Percentiles rank a stretch among this genome's conserved stretches.
phyloP scores from a whole-genome alignment of 2,329 filamentous ascomycete genomes.

The Gliomastix tumulicola region DNA sequence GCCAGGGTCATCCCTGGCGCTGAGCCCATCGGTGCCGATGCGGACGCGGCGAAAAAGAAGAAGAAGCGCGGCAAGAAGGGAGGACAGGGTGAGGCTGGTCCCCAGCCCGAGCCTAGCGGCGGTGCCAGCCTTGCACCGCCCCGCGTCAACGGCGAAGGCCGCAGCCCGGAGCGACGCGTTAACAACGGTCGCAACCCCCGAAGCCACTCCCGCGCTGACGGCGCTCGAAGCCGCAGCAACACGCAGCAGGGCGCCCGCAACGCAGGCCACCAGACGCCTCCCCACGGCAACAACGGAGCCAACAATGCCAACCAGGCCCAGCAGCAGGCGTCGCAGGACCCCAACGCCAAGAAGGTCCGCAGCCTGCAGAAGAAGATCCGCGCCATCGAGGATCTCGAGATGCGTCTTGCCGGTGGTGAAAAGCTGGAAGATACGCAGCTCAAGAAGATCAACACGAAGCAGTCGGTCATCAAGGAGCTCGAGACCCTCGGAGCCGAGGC shows the following conservation, averaged over 20 bases:
- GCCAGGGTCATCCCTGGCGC: constrained; percentile 60
- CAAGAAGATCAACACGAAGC: constrained; percentile 94
- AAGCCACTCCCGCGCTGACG: constrained; percentile 48
- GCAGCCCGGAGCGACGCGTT: constrained; percentile 61
- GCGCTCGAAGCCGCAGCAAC: constrained; percentile 42
- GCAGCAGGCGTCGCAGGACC: constrained; percentile 40
- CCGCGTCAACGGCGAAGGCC: constrained; percentile 41
- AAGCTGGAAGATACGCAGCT: constrained; percentile 98
- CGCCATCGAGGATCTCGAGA: constrained; percentile 96
- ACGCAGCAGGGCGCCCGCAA: constrained; percentile 30
- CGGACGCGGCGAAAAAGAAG: constrained; percentile 86
- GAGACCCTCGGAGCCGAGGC: constrained; percentile 42
- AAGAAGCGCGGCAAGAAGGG: constrained; percentile 94
- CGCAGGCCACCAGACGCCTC: constrained; percentile 12
- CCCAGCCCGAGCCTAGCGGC: constrained; percentile 33
- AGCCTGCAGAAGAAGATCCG: constrained; percentile 95
- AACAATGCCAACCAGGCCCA: constrained; percentile 25
- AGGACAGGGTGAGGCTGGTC: constrained; percentile 60
- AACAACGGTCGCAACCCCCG: constrained; percentile 38
- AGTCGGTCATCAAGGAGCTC: constrained; percentile 76
- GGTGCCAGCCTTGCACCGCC: constrained; percentile 41
- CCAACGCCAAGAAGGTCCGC: constrained; percentile 91
- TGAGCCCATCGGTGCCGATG: constrained; percentile 58
- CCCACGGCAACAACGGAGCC: constrained; percentile 16
- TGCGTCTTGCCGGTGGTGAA: constrained; percentile 88